phyloP scores from a whole-genome alignment of 352 stramenopile species.

The Pythium aquatile region DNA sequence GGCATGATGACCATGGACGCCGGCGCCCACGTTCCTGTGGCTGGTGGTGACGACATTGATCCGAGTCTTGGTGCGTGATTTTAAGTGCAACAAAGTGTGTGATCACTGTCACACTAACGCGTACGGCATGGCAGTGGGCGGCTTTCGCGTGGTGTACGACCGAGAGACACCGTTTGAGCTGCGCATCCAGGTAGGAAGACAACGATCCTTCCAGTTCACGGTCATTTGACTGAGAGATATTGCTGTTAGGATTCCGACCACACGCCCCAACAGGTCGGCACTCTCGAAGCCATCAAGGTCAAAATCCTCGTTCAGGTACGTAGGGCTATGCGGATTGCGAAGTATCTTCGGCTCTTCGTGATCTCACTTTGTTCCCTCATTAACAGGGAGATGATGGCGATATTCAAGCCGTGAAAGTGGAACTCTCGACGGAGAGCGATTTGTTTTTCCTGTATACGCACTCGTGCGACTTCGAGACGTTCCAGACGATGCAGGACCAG shows the following conservation, averaged over 20 bases:
- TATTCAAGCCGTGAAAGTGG: slow-evolving; percentile 84
- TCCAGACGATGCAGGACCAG: slow-evolving; percentile 91
- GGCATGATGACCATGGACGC: slow-evolving; percentile 12
- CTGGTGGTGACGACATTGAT: slow-evolving; percentile 65
- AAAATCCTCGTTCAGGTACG: slow-evolving; percentile 90
- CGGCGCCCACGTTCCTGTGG: slow-evolving; percentile 43
- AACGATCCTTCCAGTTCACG: neutral
- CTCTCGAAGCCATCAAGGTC: slow-evolving; percentile 93
- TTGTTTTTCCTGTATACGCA: slow-evolving; percentile 94
- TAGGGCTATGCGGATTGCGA: neutral
- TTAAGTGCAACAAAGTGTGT: neutral
- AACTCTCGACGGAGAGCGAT: slow-evolving; percentile 91
- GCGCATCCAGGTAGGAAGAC: slow-evolving; percentile 67
- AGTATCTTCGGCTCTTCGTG: neutral
- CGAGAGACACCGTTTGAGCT: slow-evolving; percentile 91
- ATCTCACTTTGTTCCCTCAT: neutral
- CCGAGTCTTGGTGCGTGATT: slow-evolving; percentile 60
- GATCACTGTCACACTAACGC: neutral
- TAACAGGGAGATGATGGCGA: slow-evolving; percentile 79
- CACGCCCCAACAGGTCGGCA: slow-evolving; percentile 88
- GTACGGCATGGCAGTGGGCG: slow-evolving; percentile 42
- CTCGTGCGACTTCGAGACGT: slow-evolving; percentile 83
- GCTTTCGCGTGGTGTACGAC: slow-evolving; percentile 90
- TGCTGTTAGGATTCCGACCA: slow-evolving; percentile 63
- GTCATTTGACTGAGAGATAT: slow-evolving; percentile 1